Evolutionary conservation across 768 basidiomycete genomes (phyloP).

Genomic region (Agaricus blazei): DNA sequence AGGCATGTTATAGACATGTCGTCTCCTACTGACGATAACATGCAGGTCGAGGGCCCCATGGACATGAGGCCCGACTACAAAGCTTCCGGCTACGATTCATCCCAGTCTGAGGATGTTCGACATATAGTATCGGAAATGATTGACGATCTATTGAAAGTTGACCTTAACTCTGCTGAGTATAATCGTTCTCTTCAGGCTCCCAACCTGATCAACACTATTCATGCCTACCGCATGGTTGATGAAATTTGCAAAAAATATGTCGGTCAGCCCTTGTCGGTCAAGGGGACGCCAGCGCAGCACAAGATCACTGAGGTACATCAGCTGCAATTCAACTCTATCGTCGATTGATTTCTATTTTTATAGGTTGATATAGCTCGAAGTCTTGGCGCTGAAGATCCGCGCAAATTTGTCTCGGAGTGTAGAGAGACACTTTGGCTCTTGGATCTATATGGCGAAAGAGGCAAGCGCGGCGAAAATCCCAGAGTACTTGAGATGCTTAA

Average conservation of each 20-base stretch:
- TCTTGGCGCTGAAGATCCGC: conserved; percentile 36
- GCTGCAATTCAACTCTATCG: not conserved
- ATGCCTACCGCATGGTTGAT: conserved; percentile 50
- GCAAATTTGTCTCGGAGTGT: conserved; percentile 41
- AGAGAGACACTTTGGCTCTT: conserved; percentile 47
- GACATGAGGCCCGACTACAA: conserved; percentile 7
- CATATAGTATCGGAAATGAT: conserved; percentile 35
- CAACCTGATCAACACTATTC: conserved; percentile 35
- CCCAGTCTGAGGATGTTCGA: conserved; percentile 26
- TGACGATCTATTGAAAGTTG: conserved; percentile 6
- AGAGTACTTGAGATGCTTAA: conserved; percentile 46
- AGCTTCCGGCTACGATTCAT: conserved; percentile 22
- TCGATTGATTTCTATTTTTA: not conserved
- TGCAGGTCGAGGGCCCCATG: conserved; percentile 7
- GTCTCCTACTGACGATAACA: conserved; percentile 8
- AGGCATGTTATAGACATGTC: conserved; percentile 2
- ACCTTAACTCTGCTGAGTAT: conserved; percentile 3
- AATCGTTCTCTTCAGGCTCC: conserved; percentile 31
- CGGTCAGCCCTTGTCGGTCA: conserved; percentile 37
- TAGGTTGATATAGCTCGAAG: conserved; percentile 53
- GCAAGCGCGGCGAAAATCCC: conserved; percentile 42
- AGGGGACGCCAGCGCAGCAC: conserved; percentile 17
- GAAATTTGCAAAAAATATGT: conserved; percentile 40
- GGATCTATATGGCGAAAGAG: conserved; percentile 51
- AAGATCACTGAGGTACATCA: conserved; percentile 43